phyloP scores from a whole-genome alignment of 768 basidiomycete genomes.

The Rickenella mellea region DNA sequence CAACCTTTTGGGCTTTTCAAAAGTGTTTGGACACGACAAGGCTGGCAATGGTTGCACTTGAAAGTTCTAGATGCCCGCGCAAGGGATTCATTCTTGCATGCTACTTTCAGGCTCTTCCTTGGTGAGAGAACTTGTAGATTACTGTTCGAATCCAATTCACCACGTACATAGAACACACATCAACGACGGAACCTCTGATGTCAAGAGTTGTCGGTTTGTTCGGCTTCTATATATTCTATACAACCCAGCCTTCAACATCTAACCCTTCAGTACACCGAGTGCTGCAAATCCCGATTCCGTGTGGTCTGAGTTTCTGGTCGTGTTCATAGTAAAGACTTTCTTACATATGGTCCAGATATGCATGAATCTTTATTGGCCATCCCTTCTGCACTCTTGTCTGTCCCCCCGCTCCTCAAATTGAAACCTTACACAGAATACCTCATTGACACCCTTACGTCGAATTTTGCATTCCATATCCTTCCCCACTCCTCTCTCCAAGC shows the following conservation, averaged over 20 bases:
- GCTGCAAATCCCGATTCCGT: constrained; percentile 51
- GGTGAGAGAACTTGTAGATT: constrained; percentile 35
- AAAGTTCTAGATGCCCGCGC: constrained; percentile 60
- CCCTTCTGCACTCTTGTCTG: constrained; percentile 34
- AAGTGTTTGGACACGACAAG: constrained; percentile 49
- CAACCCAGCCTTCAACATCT: constrained; percentile 52
- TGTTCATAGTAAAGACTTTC: too few species aligned
- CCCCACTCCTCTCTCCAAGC: constrained; percentile 42
- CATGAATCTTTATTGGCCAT: constrained; percentile 40
- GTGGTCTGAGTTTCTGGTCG: too few species aligned
- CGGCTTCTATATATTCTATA: constrained; percentile 59
- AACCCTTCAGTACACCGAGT: constrained; percentile 39
- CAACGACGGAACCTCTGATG: constrained; percentile 39
- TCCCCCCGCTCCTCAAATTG: constrained; percentile 32
- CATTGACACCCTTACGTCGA: constrained; percentile 34
- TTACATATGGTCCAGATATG: constrained; percentile 36
- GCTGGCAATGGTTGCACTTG: constrained; percentile 74
- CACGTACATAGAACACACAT: constrained; percentile 39
- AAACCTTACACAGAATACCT: constrained; percentile 43
- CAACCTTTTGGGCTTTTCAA: constrained; percentile 68
- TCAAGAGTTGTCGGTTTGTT: constrained; percentile 55
- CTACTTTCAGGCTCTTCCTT: constrained; percentile 53
- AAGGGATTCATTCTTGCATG: constrained; percentile 51
- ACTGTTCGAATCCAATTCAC: neutral
- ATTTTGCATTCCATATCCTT: constrained; percentile 48